Conservation (phyloP, 306 rosid genomes). For the Vigna unguiculata region DNA sequence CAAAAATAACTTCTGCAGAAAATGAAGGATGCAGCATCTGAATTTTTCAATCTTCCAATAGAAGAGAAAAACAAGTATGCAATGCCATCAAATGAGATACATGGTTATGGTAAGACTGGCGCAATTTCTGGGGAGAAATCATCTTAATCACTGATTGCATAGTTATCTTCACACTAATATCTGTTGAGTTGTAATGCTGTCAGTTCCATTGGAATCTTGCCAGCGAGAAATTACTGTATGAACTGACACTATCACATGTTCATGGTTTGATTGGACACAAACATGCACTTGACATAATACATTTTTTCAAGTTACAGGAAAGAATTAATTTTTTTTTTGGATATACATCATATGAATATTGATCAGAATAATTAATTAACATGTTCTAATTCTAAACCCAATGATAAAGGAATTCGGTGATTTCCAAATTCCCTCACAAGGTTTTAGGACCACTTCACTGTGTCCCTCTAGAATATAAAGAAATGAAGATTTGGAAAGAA, state of each 20-base stretch:
- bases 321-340: too few species aligned
- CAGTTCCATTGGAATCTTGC: background rate
- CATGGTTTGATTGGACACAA: background rate
- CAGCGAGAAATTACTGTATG: background rate
- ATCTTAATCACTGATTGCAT: background rate
- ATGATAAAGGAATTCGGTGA: too few species aligned
- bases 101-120: conserved; percentile 45
- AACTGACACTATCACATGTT: background rate
- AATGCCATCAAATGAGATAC: conserved; percentile 40
- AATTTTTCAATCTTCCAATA: conserved; percentile 54
- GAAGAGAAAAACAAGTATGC: conserved; percentile 57
- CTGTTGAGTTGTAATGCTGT: background rate
- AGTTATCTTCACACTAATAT: background rate
- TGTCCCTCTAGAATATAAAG: too few species aligned
- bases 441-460: too few species aligned
- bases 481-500: too few species aligned
- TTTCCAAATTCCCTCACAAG: too few species aligned
- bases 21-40: conserved; percentile 45
- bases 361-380: too few species aligned
- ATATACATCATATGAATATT: too few species aligned
- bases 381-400: too few species aligned
- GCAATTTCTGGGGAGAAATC: background rate
- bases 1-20: conserved; percentile 40
- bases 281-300: too few species aligned
- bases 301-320: too few species aligned